These are phyloP conservation scores for Agapanthus africanus DNA, from an alignment of 106 monocot species.

Conservation along the genomic window DNA sequence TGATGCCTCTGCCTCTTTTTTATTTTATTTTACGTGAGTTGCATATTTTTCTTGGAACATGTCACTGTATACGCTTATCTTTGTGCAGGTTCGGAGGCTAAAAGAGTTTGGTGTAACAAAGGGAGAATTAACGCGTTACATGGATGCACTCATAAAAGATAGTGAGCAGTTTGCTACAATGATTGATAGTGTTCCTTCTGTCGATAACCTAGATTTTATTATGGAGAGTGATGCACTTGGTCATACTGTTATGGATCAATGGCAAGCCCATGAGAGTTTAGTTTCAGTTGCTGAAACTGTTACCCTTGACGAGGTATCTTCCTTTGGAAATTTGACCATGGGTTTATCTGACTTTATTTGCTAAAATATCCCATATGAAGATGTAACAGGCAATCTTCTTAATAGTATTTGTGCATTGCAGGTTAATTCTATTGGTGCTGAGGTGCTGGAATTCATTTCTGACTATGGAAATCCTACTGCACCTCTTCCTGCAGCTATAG, in stretches of 20 bases:
- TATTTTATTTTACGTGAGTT: neutral
- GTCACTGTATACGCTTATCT: slow-evolving; percentile 10
- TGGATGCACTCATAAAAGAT: slow-evolving; percentile 95
- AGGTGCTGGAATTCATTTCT: slow-evolving; percentile 90
- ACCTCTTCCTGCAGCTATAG: slow-evolving; percentile 89
- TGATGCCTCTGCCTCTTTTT: too few relatives aligned
- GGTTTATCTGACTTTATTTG: neutral
- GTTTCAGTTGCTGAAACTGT: slow-evolving; percentile 88
- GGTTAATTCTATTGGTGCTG: slow-evolving; percentile 79
- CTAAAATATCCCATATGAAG: neutral
- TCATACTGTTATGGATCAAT: slow-evolving; percentile 97
- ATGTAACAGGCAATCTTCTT: neutral
- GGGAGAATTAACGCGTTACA: slow-evolving; percentile 91
- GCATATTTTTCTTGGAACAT: neutral
- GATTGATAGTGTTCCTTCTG: slow-evolving; percentile 96
- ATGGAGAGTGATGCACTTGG: slow-evolving; percentile 99
- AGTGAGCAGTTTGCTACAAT: slow-evolving; percentile 97
- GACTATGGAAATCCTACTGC: slow-evolving; percentile 78
- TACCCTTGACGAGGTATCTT: slow-evolving; percentile 80
- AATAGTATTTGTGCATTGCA: slow-evolving; percentile 15
- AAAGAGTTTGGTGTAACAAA: slow-evolving; percentile 98
- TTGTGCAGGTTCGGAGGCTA: slow-evolving; percentile 73
- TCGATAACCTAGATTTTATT: slow-evolving; percentile 96
- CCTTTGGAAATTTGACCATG: neutral
- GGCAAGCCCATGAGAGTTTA: slow-evolving; percentile 85